These are phyloP conservation scores for Mytilinidion resinicola DNA, from an alignment of 495 filamentous ascomycete species.

Conservation along the genomic window DNA sequence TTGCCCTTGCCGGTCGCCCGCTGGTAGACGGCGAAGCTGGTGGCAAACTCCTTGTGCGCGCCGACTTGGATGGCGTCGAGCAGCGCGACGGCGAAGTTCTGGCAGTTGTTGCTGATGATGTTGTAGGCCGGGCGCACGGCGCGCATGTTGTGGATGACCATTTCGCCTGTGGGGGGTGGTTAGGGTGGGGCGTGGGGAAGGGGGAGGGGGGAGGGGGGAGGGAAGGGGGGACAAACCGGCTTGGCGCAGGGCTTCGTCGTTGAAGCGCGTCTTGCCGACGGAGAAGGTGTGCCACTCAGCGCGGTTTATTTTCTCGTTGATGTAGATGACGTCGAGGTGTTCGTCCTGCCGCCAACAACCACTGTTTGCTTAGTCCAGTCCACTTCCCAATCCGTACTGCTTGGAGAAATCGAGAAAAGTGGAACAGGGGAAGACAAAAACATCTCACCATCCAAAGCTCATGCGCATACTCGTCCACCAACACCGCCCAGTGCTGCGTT, in stretches of 20 bases:
- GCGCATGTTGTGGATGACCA: constrained; percentile 42
- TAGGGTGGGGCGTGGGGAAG: constrained; percentile 1
- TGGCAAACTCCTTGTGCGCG: constrained; percentile 37
- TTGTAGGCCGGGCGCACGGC: constrained; percentile 39
- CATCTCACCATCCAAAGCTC: constrained; percentile 38
- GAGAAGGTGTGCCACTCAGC: constrained; percentile 38
- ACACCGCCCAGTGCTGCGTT: constrained; percentile 47
- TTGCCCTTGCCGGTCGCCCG: constrained; percentile 35
- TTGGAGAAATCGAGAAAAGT: no score
- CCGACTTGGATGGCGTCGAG: constrained; percentile 42
- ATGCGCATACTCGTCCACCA: constrained; percentile 43
- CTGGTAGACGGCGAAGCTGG: constrained; percentile 40
- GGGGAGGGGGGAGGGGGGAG: no score
- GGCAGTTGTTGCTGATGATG: constrained; percentile 46
- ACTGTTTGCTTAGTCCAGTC: no score
- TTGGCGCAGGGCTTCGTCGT: constrained; percentile 42
- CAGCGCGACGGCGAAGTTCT: constrained; percentile 41
- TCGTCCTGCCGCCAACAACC: constrained; percentile 28
- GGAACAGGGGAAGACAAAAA: no score
- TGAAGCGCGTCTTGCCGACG: constrained; percentile 43
- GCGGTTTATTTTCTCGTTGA: constrained; percentile 34
- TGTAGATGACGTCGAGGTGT: constrained; percentile 42
- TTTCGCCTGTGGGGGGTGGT: constrained; percentile 31
- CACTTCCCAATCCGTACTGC: no score
- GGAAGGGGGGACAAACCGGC: constrained; percentile 31